phyloP scores from a whole-genome alignment of 768 basidiomycete genomes.

The Strobilomyces dryophilus region DNA sequence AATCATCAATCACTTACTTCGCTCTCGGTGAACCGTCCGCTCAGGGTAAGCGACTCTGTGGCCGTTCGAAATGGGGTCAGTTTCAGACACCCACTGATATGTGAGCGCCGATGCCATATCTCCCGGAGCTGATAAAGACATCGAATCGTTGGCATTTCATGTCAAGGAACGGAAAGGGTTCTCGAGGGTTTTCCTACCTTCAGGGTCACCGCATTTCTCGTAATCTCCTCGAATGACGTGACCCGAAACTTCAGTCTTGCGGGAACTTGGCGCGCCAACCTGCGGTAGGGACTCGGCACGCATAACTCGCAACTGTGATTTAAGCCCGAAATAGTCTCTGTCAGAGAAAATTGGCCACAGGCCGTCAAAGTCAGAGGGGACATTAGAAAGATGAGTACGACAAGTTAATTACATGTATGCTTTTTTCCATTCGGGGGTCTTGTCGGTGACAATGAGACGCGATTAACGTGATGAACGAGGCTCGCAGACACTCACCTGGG shows the following conservation, averaged over 20 bases:
- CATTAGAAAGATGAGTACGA: neutral
- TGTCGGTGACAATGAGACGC: slow-evolving; percentile 22
- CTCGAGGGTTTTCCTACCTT: slow-evolving; percentile 7
- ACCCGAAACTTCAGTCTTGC: neutral
- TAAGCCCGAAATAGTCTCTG: slow-evolving; percentile 72
- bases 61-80: neutral
- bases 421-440: slow-evolving; percentile 61
- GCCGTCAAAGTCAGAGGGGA: neutral
- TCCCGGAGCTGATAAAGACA: neutral
- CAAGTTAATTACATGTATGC: slow-evolving; percentile 29
- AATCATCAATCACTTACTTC: slow-evolving; percentile 11
- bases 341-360: neutral
- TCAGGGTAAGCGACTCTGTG: neutral
- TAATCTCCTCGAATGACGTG: neutral
- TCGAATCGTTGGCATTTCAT: neutral
- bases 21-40: neutral
- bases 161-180: neutral
- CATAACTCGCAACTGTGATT: slow-evolving; percentile 60
- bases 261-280: slow-evolving; percentile 7
- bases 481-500: slow-evolving; percentile 42
- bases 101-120: neutral
- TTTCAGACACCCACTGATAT: neutral
- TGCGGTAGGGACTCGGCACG: slow-evolving; percentile 31
- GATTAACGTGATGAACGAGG: neutral
- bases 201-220: neutral